A percentile compares a stretch with the other conserved stretches of the same genome.
Evolutionary conservation across 805 yeast species (phyloP).

Genomic region (Hermanozyma aechmeae): DNA sequence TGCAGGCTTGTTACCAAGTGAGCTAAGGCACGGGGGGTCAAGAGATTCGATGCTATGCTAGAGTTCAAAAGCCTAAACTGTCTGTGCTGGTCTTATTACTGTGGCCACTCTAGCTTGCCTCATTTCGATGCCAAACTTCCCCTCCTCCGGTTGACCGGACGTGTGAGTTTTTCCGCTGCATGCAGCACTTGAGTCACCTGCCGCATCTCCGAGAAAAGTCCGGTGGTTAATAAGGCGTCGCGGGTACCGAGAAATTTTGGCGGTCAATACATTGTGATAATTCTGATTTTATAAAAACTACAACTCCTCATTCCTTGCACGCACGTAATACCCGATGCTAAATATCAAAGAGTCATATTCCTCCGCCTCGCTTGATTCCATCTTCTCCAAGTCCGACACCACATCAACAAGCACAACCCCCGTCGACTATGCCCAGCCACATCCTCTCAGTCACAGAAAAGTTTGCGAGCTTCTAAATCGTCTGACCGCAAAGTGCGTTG

Average conservation of each 20-base stretch:
- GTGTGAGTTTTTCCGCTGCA: no score
- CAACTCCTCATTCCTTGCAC: background rate
- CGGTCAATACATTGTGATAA: background rate
- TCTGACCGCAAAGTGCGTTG: slow-evolving; percentile 11
- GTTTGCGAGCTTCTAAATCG: slow-evolving; percentile 8
- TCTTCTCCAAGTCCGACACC: slow-evolving; percentile 12
- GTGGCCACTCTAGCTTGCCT: no score
- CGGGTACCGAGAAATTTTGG: background rate
- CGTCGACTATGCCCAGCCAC: slow-evolving; percentile 7
- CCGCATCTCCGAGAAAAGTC: background rate
- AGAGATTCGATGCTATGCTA: no score
- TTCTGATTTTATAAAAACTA: background rate
- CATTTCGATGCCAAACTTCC: no score
- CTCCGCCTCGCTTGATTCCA: slow-evolving; percentile 19
- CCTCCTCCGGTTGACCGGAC: no score
- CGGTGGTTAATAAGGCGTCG: background rate
- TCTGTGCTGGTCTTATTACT: no score
- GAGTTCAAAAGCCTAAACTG: no score
- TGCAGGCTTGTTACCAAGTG: no score
- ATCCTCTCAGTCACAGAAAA: slow-evolving; percentile 1
- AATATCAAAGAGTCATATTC: slow-evolving; percentile 3
- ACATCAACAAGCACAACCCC: slow-evolving; percentile 9
- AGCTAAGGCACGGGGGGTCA: no score
- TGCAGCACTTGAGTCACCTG: no score
- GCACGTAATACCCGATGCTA: background rate